A percentile compares a stretch with the other conserved stretches of the same genome.
Evolutionary conservation across 768 basidiomycete genomes (phyloP).

Genomic region (Phaeotremella fagi): DNA sequence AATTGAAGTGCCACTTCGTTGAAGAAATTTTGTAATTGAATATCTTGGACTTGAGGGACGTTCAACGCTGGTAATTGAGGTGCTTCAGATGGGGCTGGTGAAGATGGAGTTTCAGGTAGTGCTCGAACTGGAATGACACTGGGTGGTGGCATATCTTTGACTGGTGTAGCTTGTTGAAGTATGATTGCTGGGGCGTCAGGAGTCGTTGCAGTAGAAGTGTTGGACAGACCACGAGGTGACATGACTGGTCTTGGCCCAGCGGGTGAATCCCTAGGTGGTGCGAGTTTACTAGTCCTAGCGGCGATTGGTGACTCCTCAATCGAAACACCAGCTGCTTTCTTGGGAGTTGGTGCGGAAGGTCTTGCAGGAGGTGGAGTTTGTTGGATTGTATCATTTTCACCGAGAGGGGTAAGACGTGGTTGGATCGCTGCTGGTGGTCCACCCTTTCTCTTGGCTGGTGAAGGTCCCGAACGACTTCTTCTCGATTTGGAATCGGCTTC

Average conservation of each 20-base stretch:
- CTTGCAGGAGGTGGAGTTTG: conserved; percentile 17
- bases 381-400: conserved; percentile 37
- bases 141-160: conserved; percentile 35
- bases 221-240: conserved; percentile 26
- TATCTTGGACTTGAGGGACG: conserved; percentile 68
- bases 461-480: conserved; percentile 21
- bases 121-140: conserved; percentile 24
- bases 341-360: conserved; percentile 49
- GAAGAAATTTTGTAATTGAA: conserved; percentile 76
- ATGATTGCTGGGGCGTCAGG: conserved; percentile 32
- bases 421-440: conserved; percentile 7
- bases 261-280: conserved; percentile 15
- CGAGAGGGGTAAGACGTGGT: conserved; percentile 23
- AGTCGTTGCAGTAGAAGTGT: conserved; percentile 8
- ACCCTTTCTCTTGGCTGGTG: conserved; percentile 42
- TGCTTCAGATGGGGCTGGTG: conserved; percentile 13
- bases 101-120: conserved; percentile 2
- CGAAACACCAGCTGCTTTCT: conserved; percentile 46
- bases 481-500: conserved; percentile 49
- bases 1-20: conserved; percentile 77
- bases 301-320: conserved; percentile 5
- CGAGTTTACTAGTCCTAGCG: conserved; percentile 5
- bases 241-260: conserved; percentile 46
- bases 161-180: conserved; percentile 41
- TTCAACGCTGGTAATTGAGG: conserved; percentile 52